These are phyloP conservation scores for Xylaria sp. DNA, from an alignment of 2,329 filamentous ascomycete species.

Conservation along the genomic window DNA sequence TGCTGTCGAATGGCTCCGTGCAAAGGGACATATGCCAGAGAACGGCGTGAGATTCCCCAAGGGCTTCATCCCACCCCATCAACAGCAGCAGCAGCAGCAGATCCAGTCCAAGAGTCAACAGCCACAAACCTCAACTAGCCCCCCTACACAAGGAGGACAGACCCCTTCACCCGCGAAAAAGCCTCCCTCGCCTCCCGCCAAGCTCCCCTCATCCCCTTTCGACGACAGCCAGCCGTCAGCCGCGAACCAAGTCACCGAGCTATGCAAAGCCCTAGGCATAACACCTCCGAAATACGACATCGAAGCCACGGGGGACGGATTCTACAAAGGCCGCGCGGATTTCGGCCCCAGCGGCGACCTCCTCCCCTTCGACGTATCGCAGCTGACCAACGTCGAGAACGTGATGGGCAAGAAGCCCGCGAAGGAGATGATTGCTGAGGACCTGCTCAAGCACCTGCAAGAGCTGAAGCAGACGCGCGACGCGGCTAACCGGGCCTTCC, in stretches of 20 bases:
- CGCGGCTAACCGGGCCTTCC: background rate
- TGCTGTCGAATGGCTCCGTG: constrained; percentile 56
- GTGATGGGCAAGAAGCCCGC: constrained; percentile 51
- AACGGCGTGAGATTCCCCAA: constrained; percentile 31
- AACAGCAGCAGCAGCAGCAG: constrained; percentile 40
- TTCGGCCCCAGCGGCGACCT: constrained; percentile 27
- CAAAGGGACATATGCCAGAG: constrained; percentile 44
- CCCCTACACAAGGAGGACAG: background rate
- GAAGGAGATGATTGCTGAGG: constrained; percentile 54
- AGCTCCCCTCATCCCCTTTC: constrained; percentile 36
- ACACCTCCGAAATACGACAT: constrained; percentile 51
- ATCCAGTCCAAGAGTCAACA: background rate
- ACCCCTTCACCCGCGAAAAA: constrained; percentile 31
- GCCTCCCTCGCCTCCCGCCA: constrained; percentile 38
- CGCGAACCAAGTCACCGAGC: constrained; percentile 43
- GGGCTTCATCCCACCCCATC: background rate
- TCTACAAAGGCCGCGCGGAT: constrained; percentile 52
- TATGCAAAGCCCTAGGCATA: constrained; percentile 51
- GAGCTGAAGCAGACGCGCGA: constrained; percentile 38
- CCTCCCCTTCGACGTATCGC: constrained; percentile 25
- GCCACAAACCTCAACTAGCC: background rate
- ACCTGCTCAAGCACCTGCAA: constrained; percentile 52
- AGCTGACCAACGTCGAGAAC: constrained; percentile 37
- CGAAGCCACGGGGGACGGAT: constrained; percentile 36
- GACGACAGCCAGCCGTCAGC: constrained; percentile 38